Evolutionary conservation across 306 rosid genomes (phyloP), one percentile per base, ranked within the genome.

Genomic region (Cucumis hystrix): DNA sequence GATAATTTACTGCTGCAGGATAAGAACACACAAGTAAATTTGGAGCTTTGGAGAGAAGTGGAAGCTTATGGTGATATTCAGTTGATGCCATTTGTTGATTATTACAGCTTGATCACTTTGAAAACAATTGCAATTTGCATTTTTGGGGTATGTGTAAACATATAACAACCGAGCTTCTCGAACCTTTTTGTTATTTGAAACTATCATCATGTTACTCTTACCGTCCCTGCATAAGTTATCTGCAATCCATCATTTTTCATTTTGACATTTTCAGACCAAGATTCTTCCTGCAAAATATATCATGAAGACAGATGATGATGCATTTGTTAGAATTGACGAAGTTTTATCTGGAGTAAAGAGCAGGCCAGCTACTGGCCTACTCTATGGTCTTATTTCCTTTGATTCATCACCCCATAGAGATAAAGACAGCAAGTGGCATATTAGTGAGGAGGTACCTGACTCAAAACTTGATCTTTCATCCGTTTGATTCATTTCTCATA

Each of bases 261-360:
- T 76, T 45, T 55, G 49, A 57, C 81, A 86, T 60, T 45, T 86
- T 95, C 95, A 94, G 98, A 89, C 89, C 51, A 89, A 89, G 81
- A 76, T 89, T 79, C 85, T 87, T 25, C 95, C 96, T 68, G 96
- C 99, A 30, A 96, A 86, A 82, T 92, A 77, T 81, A 89, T 92
- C 85, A 96, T 96, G 99, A 96, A 96, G 89, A 96, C 99, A 12
- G 99, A 96, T 83, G 99, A 96, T 25, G 99, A 96, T 85, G 96
- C 99, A 61, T 96, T 96, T 77, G 94, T 96, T 67, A 91, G 99
- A 72, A 88, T 96, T 41, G 97, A 96, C 67, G 98, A 91, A 86
- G 96, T 91, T 67, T 88, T 92, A 23, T 84, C 86, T 72, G 86
- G 97, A 63, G 47, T 94, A 62, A 94, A 86, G 85, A 88, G 86